These are phyloP conservation scores for Cordyceps fumosorosea DNA, from an alignment of 2,329 filamentous ascomycete species.

Conservation along the genomic window DNA sequence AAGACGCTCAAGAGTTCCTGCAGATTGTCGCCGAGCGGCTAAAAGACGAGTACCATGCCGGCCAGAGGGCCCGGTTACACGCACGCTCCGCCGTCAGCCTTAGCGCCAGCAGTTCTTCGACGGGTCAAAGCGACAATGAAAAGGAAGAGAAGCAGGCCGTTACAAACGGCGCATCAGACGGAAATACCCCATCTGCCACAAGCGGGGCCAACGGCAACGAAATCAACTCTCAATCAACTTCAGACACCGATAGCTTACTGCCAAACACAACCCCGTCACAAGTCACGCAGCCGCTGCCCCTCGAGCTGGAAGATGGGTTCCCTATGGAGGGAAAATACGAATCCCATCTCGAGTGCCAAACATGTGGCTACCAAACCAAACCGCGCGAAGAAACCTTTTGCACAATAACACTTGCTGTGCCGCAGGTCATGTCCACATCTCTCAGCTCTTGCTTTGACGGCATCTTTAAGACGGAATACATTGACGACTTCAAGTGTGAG, in stretches of 20 bases:
- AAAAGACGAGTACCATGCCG: slow-evolving; percentile 90
- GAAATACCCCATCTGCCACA: not conserved
- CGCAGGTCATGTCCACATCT: slow-evolving; percentile 72
- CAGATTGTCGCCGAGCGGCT: slow-evolving; percentile 89
- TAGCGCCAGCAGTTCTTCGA: slow-evolving; percentile 7
- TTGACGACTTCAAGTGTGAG: slow-evolving; percentile 95
- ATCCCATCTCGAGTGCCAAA: slow-evolving; percentile 90
- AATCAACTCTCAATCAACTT: slow-evolving; percentile 2
- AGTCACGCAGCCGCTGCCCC: slow-evolving; percentile 20
- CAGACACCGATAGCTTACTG: slow-evolving; percentile 1
- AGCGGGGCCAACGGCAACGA: slow-evolving; percentile 10
- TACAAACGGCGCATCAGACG: not conserved
- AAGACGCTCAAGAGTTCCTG: slow-evolving; percentile 95
- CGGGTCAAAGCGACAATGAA: slow-evolving; percentile 17
- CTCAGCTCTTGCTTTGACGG: slow-evolving; percentile 87
- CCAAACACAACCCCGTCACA: slow-evolving; percentile 15
- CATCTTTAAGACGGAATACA: slow-evolving; percentile 89
- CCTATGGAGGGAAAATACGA: slow-evolving; percentile 88
- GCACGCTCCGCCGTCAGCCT: slow-evolving; percentile 32
- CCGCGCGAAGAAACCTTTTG: slow-evolving; percentile 81
- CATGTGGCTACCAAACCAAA: slow-evolving; percentile 83
- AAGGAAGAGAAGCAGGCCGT: slow-evolving; percentile 10
- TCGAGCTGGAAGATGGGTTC: slow-evolving; percentile 63
- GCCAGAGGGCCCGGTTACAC: slow-evolving; percentile 61
- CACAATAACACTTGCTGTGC: slow-evolving; percentile 85